Base-by-base conservation (phyloP, 495 filamentous ascomycete species). In the Lasiosphaeriaceae sp. region DNA sequence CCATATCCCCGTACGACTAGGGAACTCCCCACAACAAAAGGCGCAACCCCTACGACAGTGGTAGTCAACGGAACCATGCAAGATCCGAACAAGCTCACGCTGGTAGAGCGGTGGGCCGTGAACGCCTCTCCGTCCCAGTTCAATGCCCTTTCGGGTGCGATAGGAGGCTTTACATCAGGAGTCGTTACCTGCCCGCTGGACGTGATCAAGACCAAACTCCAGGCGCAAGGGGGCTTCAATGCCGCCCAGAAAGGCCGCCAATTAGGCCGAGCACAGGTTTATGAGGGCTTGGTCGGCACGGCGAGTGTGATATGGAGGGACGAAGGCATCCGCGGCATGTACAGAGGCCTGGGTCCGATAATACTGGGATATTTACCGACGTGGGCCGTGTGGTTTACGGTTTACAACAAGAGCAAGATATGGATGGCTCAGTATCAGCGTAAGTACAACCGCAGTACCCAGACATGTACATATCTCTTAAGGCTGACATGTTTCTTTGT, bases 131-230 rank as follows among this genome's bases (percentile, higher is more conserved):
- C 79, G 47, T 72, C 77, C 17, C 75, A 75, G 50, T 79, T 85
- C 63, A 77, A 82, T 59, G 78, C 89, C 45, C 77, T 97, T 43
- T 84, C 90, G 37, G 94, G 94, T 45, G 95, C 90, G 11, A 78
- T 86, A 37, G 93, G 92, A 50, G 94, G 94, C 52, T 87, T 96
- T 58, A 89, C 88, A 5, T 96, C 92, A 4, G 94, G 94, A 8
- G 83, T 97, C 41, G 90, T 97, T 60, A 97, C 94, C 44, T 99
- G 94, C 67, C 94, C 94, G 19, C 83, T 99, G 52, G 94, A 99
- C 79, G 94, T 99, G 50, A 97, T 99, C 67, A 99, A 99, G 76
- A 99, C 94, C 46, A 97, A 96, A 70, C 73, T 99, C 50, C 94
- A 99, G 71, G 95, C 93, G 31, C 95, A 97, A 69, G 92, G 92